Evolutionary conservation across 2,329 filamentous ascomycete genomes (phyloP), one percentile per base, ranked within the genome.

Genomic region (Knufia fluminis): DNA sequence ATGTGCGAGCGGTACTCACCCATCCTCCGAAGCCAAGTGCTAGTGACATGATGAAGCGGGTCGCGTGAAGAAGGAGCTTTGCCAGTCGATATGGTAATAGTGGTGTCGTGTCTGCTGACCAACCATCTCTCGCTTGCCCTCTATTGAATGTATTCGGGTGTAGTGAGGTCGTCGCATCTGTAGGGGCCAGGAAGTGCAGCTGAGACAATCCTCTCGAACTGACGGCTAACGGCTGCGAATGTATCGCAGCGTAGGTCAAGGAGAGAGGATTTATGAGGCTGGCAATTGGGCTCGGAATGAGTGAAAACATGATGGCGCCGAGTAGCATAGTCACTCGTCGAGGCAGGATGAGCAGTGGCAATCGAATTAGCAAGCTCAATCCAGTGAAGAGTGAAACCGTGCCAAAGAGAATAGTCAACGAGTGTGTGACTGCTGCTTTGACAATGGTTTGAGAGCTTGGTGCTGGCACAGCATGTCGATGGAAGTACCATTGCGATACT

Each of bases 401-500:
- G 48, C 92, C 92, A 61, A 96, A 94, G 32, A 96, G 82, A 1
- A 87, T 91, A 14, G 87, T 90, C 12, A 80, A 73, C 2, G 90
- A 84, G 68, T 98, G 92, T 44, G 75, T 74, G 39, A 95, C 72
- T 12, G 90, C 91, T 4, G 90, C 91, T 53, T 79, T 74, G 22
- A 97, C 88, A 42, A 97, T 84, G 49, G 90, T 83, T 50, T 77
- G 75, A 1, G 88, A 90, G 0, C 86, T 82, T 2, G 89, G 82
- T 7, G 83, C 75, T 3, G 91, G 88, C 9, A 82, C 78, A 3
- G 82, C 81, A 59, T 94, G 85, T 54, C 92, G 87, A 67, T 97
- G 91, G 67, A 97, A 98, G 68, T 98, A 98, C 92, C 92, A 98
- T 67, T 98, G 92, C 35, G 88, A 94, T 20, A 97, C 91, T 0